These are phyloP conservation scores for Solanum etuberosum DNA, from an alignment of 257 asterid genomes.

Conservation along the genomic window DNA sequence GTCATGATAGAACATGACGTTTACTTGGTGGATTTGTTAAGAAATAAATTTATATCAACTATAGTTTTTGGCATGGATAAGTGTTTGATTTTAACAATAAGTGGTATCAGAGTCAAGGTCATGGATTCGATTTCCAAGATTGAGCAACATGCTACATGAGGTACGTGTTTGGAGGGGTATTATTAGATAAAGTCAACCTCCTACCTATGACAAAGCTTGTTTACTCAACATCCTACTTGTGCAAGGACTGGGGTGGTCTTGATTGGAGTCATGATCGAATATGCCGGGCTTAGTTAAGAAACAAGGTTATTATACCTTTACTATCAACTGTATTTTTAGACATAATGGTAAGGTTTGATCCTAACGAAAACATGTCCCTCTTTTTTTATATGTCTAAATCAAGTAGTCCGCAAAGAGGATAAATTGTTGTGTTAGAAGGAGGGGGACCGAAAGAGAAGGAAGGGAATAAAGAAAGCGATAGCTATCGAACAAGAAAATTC, in stretches of 20 bases:
- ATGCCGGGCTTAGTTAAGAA: too few species aligned
- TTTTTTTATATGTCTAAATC: background rate
- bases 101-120: background rate
- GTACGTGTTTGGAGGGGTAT: background rate
- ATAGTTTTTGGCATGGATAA: background rate
- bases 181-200: too few species aligned
- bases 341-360: background rate
- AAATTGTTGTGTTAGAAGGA: background rate
- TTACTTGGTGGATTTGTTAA: too few species aligned
- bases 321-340: too few species aligned
- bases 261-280: background rate
- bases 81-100: background rate
- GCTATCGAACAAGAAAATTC: background rate
- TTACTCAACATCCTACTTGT: too few species aligned
- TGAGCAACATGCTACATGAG: background rate
- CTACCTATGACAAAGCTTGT: background rate
- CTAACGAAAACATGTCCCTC: background rate
- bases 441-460: background rate
- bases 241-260: too few species aligned
- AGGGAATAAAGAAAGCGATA: background rate
- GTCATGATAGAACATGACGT: too few species aligned
- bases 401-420: background rate
- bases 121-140: too few species aligned
- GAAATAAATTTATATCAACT: too few species aligned
- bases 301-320: background rate